Percentiles rank a stretch among this genome's conserved stretches.
phyloP scores from a whole-genome alignment of 176 grass and related monocot genomes.

The Urochloa ruziziensis region DNA sequence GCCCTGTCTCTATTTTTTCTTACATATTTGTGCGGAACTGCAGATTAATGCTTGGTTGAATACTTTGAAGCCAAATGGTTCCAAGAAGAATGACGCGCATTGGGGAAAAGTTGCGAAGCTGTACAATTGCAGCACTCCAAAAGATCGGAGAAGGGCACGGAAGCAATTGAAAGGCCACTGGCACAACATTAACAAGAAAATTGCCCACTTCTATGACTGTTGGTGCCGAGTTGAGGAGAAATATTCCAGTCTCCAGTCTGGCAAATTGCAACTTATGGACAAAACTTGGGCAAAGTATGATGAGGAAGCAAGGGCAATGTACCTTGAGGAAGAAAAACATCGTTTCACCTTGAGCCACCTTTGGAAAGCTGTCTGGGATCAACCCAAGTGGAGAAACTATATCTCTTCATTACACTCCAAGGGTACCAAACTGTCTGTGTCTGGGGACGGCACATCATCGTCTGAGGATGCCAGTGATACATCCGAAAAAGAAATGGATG shows the following conservation, averaged over 20 bases:
- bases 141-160: constrained; percentile 20
- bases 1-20: not conserved
- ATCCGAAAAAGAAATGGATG: constrained; percentile 19
- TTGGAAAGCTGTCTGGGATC: constrained; percentile 36
- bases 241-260: constrained; percentile 27
- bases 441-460: not conserved
- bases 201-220: constrained; percentile 36
- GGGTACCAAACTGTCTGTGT: constrained; percentile 9
- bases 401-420: constrained; percentile 28
- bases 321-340: constrained; percentile 31
- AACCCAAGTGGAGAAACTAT: constrained; percentile 41
- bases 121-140: constrained; percentile 35
- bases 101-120: constrained; percentile 15
- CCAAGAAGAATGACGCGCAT: not conserved
- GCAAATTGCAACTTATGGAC: constrained; percentile 35
- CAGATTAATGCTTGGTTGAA: constrained; percentile 40
- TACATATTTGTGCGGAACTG: constrained; percentile 11
- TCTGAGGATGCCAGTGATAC: constrained; percentile 29
- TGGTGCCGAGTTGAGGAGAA: constrained; percentile 29
- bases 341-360: constrained; percentile 19
- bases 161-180: constrained; percentile 29
- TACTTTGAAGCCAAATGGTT: constrained; percentile 30
- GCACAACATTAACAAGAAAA: constrained; percentile 29
- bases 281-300: constrained; percentile 35
- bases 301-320: constrained; percentile 21